These are phyloP conservation scores for Cytospora chrysosperma DNA, from an alignment of 2,329 filamentous ascomycete genomes.

Conservation along the genomic window DNA sequence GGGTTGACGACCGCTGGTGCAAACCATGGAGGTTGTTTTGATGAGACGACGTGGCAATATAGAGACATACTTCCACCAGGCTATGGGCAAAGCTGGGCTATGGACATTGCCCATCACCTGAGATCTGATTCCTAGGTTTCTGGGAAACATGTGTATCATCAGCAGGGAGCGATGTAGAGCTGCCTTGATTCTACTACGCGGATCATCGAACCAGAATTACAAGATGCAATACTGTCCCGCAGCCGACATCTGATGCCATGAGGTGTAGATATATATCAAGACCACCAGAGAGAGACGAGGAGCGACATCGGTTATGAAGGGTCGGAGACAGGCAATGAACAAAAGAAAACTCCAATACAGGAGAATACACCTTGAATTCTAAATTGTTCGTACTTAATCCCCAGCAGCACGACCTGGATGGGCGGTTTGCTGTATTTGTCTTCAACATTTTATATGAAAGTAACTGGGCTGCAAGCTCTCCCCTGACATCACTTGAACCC, in stretches of 20 bases:
- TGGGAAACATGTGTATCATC: neutral
- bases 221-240: neutral
- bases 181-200: neutral
- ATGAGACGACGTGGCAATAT: neutral
- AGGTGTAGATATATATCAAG: neutral
- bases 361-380: neutral
- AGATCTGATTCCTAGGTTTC: neutral
- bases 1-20: neutral
- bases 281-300: neutral
- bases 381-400: neutral
- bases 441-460: neutral
- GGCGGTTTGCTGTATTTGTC: neutral
- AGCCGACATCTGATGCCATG: neutral
- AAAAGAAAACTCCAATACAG: neutral
- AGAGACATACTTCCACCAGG: neutral
- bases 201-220: neutral
- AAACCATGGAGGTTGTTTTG: neutral
- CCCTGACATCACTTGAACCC: slow-evolving; percentile 23
- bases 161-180: neutral
- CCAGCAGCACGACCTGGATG: neutral
- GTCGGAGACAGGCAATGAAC: neutral
- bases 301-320: neutral
- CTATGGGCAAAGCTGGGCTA: neutral
- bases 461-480: neutral
- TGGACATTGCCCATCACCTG: neutral